These are phyloP conservation scores for Cruciata laevipes DNA, from an alignment of 257 asterid genomes.

Conservation along the genomic window DNA sequence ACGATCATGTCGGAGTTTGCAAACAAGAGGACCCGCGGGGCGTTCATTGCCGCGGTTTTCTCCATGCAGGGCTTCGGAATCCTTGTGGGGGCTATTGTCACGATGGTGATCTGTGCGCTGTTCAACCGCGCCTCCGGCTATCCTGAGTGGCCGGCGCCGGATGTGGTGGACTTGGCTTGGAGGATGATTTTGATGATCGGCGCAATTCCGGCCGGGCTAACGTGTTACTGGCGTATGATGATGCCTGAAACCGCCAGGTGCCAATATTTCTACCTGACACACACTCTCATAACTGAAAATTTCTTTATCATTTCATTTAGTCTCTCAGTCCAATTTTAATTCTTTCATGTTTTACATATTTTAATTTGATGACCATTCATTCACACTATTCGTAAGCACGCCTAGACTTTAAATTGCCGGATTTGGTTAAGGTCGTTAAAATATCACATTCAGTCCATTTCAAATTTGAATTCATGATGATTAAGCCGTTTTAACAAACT, in stretches of 20 bases:
- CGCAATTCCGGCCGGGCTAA: conserved; percentile 47
- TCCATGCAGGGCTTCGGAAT: conserved; percentile 73
- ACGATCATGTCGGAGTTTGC: conserved; percentile 65
- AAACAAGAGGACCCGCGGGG: conserved; percentile 42
- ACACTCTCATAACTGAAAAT: too few species aligned
- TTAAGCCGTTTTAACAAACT: too few species aligned
- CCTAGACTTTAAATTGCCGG: neutral
- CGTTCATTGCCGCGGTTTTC: conserved; percentile 54
- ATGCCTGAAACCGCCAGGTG: conserved; percentile 70
- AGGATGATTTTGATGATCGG: conserved; percentile 48
- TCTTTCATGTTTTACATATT: neutral
- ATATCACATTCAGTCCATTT: neutral
- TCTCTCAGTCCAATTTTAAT: too few species aligned
- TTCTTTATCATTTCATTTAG: too few species aligned
- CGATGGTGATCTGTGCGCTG: conserved; percentile 40
- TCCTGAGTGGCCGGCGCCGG: conserved; percentile 12
- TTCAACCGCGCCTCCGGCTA: conserved; percentile 29
- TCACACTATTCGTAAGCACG: neutral
- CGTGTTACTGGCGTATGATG: conserved; percentile 55
- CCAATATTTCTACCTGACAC: neutral
- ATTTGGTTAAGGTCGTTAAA: neutral
- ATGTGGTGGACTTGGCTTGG: conserved; percentile 54
- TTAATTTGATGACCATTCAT: neutral
- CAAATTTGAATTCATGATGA: too few species aligned
- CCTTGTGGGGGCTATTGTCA: conserved; percentile 39